These are phyloP conservation scores for Leucocoprinus birnbaumii DNA, from an alignment of 768 basidiomycete genomes.

Conservation along the genomic window DNA sequence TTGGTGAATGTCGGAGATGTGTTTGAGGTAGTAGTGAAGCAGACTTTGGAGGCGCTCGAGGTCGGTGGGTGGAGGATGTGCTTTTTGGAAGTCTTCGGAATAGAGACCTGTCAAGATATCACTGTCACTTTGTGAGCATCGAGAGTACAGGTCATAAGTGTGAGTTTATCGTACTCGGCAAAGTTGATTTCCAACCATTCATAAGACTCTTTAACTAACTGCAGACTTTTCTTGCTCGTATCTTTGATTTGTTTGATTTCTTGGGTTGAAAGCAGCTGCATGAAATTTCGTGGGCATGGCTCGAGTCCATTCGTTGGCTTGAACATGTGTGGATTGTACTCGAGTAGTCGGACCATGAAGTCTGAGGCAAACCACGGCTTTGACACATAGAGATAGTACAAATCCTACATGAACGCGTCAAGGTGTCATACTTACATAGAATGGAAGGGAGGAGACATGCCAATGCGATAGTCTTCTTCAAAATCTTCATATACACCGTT, in stretches of 20 bases:
- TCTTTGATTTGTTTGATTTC: constrained; percentile 19
- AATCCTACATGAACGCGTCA: neutral
- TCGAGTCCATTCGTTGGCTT: neutral
- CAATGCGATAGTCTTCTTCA: constrained; percentile 6
- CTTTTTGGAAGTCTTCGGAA: constrained; percentile 16
- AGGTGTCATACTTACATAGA: neutral
- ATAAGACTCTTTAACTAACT: neutral
- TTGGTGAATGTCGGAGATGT: constrained; percentile 18
- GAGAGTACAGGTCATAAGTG: neutral
- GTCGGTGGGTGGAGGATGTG: constrained; percentile 16
- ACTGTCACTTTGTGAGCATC: neutral
- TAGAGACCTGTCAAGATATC: constrained; percentile 11
- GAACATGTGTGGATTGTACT: constrained; percentile 32
- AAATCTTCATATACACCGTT: constrained; percentile 6
- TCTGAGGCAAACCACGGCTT: constrained; percentile 23
- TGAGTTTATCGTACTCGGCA: neutral
- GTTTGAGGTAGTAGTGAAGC: constrained; percentile 22
- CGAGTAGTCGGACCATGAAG: constrained; percentile 36
- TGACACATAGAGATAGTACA: constrained; percentile 4
- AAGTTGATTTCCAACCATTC: constrained; percentile 10
- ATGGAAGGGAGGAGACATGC: neutral
- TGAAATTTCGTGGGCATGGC: constrained; percentile 23
- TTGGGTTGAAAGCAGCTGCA: constrained; percentile 20
- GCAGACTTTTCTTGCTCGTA: constrained; percentile 10
- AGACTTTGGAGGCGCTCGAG: constrained; percentile 15